Evolutionary conservation across 2,329 filamentous ascomycete species (phyloP), one percentile per base, ranked within the genome.

Genomic region (Bipolaris bicolor): DNA sequence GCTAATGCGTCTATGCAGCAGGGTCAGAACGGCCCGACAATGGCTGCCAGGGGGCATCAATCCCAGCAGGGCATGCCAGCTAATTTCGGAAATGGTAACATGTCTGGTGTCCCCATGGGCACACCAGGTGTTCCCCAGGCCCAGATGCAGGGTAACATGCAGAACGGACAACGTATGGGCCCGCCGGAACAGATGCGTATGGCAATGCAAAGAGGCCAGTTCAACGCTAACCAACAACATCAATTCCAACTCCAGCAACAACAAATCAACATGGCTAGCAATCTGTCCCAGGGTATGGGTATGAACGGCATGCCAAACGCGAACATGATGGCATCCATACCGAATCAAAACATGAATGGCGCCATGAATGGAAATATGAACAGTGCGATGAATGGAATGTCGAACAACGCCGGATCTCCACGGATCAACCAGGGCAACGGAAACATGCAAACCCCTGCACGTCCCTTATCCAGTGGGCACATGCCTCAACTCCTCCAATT

Each of bases 91-190:
- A 80, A 81, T 52, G 75, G 76, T 2, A 75, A 68, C 81, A 86
- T 75, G 78, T 78, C 67, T 77, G 84, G 63, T 72, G 82, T 67
- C 81, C 82, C 70, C 74, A 83, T 70, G 82, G 85, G 76, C 67
- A 81, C 52, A 2, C 86, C 86, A 57, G 84, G 84, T 44, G 82
- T 90, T 22, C 86, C 88, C 36, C 88, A 90, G 71, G 87, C 89
- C 22, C 89, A 89, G 63, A 83, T 91, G 79, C 88, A 89, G 66
- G 82, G 82, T 15, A 79, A 83, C 33, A 80, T 83, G 74, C 81
- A 79, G 60, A 78, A 77, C 46, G 84, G 89, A 61, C 82, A 85
- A 51, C 84, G 88, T 52, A 83, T 91, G 79, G 68, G 66, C 41
- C 76, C 76, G 59, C 74, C 72, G 13, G 73, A 77, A 44, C 71